Base-by-base conservation (phyloP, 73 alveolate genomes). In the Paramecium biaurelia region DNA sequence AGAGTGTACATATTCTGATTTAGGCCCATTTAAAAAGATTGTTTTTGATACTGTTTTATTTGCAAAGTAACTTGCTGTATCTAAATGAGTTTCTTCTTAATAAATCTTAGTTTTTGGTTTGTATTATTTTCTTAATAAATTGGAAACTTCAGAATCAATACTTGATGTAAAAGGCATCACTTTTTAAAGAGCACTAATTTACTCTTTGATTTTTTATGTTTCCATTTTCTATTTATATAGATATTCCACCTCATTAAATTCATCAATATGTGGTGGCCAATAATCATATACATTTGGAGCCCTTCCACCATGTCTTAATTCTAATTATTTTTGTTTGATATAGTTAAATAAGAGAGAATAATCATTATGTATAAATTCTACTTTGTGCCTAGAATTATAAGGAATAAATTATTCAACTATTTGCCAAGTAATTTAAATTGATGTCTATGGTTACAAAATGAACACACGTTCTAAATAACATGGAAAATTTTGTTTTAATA, bases 321-420 rank as follows among this genome's bases (percentile, higher is more conserved):
- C 45, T 34, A 79, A 45, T 79, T 79, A 43, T 11, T 79, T 26
- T 42, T 23, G 72, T 41, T 23, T 47, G 18, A 79, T 79, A 24
- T 43, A 79, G 8, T 79, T 79, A 8, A 30, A 45, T 21, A 79
- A 24, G 21, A 79, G 32, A 11, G 70, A 32, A 20, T 26, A 43
- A 21, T 79, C 72, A 11, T 79, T 38, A 23, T 58, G 9, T 23
- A 79, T 45, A 11, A 79, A 79, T 79, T 79, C 90, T 7, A 79
- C 56, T 45, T 79, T 79, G 24, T 79, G 90, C 0, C 90, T 21
- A 38, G 90, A 79, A 79, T 47, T 79, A 45, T 79, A 79, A 41
- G 90, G 90, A 43, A 79, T 79, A 79, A 79, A 79, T 15, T 79
- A 45, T 45, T 79, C 90, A 24, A 79, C 90, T 1, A 79, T 79